Conservation (phyloP, 202 grass and related monocot genomes). For the Zizania palustris region DNA sequence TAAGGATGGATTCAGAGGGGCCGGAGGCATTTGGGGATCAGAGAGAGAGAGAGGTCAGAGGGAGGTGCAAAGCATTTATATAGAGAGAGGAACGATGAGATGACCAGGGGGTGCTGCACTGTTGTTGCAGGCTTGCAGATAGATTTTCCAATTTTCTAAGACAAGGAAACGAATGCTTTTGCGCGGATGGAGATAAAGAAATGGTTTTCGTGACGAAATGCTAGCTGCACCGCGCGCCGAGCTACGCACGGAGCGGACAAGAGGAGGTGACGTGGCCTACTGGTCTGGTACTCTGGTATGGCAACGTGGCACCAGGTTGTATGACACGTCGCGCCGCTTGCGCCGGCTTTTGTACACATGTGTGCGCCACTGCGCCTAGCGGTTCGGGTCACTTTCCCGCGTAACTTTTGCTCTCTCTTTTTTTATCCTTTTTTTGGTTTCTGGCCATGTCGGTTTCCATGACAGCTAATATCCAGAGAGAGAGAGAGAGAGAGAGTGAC, state of each 20-base stretch:
- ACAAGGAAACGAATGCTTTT: slow-evolving; percentile 14
- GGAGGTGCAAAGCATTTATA: slow-evolving; percentile 36
- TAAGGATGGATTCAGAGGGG: slow-evolving; percentile 33
- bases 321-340: too few species aligned
- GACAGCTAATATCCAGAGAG: too few species aligned
- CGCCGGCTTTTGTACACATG: too few species aligned
- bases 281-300: too few species aligned
- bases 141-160: slow-evolving; percentile 39
- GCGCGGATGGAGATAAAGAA: neutral
- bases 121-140: neutral
- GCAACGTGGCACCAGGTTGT: too few species aligned
- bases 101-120: neutral
- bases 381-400: too few species aligned
- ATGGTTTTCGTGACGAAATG: neutral
- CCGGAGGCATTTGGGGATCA: slow-evolving; percentile 51
- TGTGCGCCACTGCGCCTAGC: too few species aligned
- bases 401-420: too few species aligned
- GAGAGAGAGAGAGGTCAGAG: neutral
- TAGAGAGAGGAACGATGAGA: neutral
- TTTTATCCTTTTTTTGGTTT: too few species aligned
- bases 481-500: too few species aligned
- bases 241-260: neutral
- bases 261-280: neutral
- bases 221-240: slow-evolving; percentile 22
- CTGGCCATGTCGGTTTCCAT: too few species aligned